phyloP scores from a whole-genome alignment of 352 stramenopile genomes.

The Globisporangium emineosum region DNA sequence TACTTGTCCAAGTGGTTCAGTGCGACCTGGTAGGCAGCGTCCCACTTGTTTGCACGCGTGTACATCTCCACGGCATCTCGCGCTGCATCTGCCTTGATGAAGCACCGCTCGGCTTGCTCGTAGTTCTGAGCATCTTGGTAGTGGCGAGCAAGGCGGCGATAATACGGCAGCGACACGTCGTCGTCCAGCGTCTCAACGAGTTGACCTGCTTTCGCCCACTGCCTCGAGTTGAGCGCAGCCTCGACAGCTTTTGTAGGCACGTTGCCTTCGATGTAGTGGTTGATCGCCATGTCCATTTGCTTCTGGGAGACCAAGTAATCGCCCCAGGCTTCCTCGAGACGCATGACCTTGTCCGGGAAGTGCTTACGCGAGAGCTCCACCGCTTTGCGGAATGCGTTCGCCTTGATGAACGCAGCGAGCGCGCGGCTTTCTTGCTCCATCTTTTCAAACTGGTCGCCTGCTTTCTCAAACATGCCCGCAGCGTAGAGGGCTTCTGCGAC shows the following conservation, averaged over 20 bases:
- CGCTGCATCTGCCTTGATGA: slow-evolving; percentile 88
- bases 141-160: slow-evolving; percentile 84
- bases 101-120: slow-evolving; percentile 90
- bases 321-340: slow-evolving; percentile 91
- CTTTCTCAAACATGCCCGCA: slow-evolving; percentile 91
- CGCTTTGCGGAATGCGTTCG: slow-evolving; percentile 90
- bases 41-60: slow-evolving; percentile 91
- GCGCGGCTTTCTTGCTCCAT: slow-evolving; percentile 90
- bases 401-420: slow-evolving; percentile 91
- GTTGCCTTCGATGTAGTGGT: slow-evolving; percentile 96
- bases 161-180: slow-evolving; percentile 89
- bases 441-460: slow-evolving; percentile 92
- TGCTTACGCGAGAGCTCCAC: slow-evolving; percentile 90
- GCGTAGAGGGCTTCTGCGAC: slow-evolving; percentile 88
- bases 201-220: slow-evolving; percentile 92
- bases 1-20: slow-evolving; percentile 91
- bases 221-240: slow-evolving; percentile 89
- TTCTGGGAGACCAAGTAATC: slow-evolving; percentile 92
- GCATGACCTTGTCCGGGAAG: slow-evolving; percentile 90
- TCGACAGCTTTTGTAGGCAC: slow-evolving; percentile 91
- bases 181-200: slow-evolving; percentile 90
- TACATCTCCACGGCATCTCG: slow-evolving; percentile 95
- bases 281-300: slow-evolving; percentile 96
- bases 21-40: slow-evolving; percentile 90
- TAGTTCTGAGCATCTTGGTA: slow-evolving; percentile 87